Evolutionary conservation across 169 alveolate genomes (phyloP).

Genomic region (Ichthyophthirius multifiliis): DNA sequence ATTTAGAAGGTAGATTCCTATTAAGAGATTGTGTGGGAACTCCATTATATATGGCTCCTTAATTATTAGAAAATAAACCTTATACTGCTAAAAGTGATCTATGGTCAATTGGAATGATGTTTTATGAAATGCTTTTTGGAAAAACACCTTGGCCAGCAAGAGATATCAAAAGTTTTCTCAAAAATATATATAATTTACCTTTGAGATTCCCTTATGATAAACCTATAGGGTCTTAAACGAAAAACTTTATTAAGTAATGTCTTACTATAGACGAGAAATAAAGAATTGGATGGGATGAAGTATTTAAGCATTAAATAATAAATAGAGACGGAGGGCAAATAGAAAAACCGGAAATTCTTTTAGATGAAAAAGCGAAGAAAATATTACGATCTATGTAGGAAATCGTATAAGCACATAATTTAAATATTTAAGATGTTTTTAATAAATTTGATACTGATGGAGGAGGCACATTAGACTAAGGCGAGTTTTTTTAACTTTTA

Average conservation of each 20-base stretch:
- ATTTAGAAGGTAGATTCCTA: not conserved
- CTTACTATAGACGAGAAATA: conserved; percentile 9
- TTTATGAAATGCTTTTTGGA: conserved; percentile 54
- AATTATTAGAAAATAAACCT: conserved; percentile 24
- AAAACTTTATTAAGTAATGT: conserved; percentile 16
- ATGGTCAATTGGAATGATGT: conserved; percentile 63
- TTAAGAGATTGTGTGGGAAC: conserved; percentile 50
- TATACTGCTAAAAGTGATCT: conserved; percentile 56
- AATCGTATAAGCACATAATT: conserved; percentile 7
- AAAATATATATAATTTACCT: conserved; percentile 15
- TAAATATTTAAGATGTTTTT: conserved; percentile 4
- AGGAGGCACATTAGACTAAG: not conserved
- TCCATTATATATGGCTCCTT: conserved; percentile 69
- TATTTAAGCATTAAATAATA: too few species aligned
- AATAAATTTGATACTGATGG: conserved; percentile 6
- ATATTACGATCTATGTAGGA: not conserved
- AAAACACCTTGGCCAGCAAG: conserved; percentile 44
- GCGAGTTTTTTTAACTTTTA: conserved; percentile 8
- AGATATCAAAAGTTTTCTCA: conserved; percentile 20
- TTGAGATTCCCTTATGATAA: conserved; percentile 35
- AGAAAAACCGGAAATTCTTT: not conserved
- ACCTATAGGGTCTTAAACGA: not conserved
- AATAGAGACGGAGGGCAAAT: too few species aligned
- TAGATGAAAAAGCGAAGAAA: conserved; percentile 3
- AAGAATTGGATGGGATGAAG: conserved; percentile 35